Base-by-base conservation (phyloP, 306 rosid species). In the Medicago lupulina region DNA sequence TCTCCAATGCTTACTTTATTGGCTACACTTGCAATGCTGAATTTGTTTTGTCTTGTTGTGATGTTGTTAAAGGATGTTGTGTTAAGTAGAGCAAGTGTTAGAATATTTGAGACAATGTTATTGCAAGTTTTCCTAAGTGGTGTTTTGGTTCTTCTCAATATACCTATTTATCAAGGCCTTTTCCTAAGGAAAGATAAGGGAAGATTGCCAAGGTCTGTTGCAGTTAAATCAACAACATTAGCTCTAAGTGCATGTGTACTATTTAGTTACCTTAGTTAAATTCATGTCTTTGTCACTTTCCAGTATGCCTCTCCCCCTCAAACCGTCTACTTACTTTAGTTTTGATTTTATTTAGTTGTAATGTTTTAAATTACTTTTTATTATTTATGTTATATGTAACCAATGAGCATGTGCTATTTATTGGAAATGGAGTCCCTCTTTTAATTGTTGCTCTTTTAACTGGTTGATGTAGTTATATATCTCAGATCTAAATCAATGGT, bases 151-250 rank as follows among this genome's bases (percentile, higher is more conserved):
- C 74, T 83, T 36, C 82, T 91, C 79, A 91, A 89, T 74, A 44
- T 80, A 39, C 95, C 97, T 19, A 19, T 89, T 59, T 87, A 83
- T 59, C 73, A 87, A 77, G 94, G 83, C 16, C 92, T 91, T 70
- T 91, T 80, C 67, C 49, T 85, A 5, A 85, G 97, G 84, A 85
- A 78, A 65, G 95, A 91, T 72, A 86, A 80, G 23, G 91, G 92
- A 17, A 89, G 75, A 73, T 70, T 89, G 63, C 95, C 92, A 5
- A 61, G 38, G 44, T 85, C 91, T 50, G 13, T 80, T 8, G 81
- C 81, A 2, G 41, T 79, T 46, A 83, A 84, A 64, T 71, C 83
- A 16, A 72, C 50, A 28, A 2, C 51, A 63, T 43, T 71, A 11
- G 83, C 74, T 63, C 7, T 79, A 34, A 11, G 47, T 78, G 65